Evolutionary conservation across 768 basidiomycete genomes (phyloP), one percentile per base, ranked within the genome.

Genomic region (Asterophora lycoperdoides): DNA sequence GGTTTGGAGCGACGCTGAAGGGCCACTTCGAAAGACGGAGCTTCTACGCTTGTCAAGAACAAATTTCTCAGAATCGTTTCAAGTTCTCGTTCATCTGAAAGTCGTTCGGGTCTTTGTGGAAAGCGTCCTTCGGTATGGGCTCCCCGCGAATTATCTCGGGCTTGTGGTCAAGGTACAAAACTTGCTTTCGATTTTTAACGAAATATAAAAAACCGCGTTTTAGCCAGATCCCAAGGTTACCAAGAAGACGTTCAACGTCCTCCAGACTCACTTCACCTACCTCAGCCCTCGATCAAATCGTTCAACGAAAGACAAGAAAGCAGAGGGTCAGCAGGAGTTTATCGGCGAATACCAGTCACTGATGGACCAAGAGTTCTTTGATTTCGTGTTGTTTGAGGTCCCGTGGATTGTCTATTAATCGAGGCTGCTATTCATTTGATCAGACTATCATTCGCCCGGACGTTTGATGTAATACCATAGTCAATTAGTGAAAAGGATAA

Each of bases 1-100:
- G 3, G 30, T 15, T n/a, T 6, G 37, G 23, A 10, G 30, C 29
- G 11, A 36, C n/a, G 17, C 45, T 57, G 44, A 57, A 18, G 3
- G 26, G 44, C 29, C 30, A 30, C 17, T 17, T 13, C n/a, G 17
- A 35, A 57, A 98, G 94, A 89, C 92, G 20, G 95, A 99, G 57
- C 78, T 99, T 0, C 73, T 99, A 19, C 81, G 89, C 58, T 66
- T 98, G 32, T 84, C 94, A 32, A 78, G 96, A 46, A 96, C 91
- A 44, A 97, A 95, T 68, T 99, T 98, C 66, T 94, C 93, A 0
- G 96, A 99, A 71, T 84, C 93, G 5, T 93, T 93, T 71, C 91
- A 98, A 64, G 75, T 95, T 44, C 76, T 97, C 15, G 89, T 94
- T 0, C 96, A 98, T 61, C 74, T 98, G 57, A 98, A 98, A 68